Percentiles rank a stretch among this genome's conserved stretches.
These are phyloP conservation scores for Ceratobasidium sp. DNA, from an alignment of 1,284 basidiomycete genomes.

Conservation along the genomic window DNA sequence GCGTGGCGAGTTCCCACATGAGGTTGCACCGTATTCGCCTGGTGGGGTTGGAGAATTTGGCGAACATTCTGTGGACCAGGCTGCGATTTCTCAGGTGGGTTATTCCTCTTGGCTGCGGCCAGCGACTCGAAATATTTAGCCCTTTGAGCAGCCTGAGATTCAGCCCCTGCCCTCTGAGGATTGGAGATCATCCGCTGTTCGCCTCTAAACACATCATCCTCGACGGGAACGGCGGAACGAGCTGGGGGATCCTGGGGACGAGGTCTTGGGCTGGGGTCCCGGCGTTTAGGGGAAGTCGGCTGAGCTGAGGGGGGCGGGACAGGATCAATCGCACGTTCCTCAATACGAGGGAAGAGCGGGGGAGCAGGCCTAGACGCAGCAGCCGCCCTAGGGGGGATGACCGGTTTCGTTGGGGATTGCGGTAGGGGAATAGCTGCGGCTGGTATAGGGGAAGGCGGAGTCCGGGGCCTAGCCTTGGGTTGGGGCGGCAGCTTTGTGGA, in stretches of 20 bases:
- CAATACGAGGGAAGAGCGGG: conserved; percentile 9
- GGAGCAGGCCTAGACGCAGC: background rate
- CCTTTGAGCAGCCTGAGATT: conserved; percentile 29
- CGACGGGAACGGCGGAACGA: background rate
- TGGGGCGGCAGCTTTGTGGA: conserved; percentile 9
- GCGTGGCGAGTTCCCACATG: background rate
- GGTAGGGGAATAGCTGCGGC: background rate
- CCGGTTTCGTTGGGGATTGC: background rate
- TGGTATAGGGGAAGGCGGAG: background rate
- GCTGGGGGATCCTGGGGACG: background rate
- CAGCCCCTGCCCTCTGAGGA: background rate
- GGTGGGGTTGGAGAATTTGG: conserved; percentile 7
- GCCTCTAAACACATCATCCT: background rate
- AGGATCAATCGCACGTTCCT: too few relatives aligned
- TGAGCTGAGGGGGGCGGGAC: background rate
- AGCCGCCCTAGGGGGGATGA: background rate
- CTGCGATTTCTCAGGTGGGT: background rate
- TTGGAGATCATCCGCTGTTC: background rate
- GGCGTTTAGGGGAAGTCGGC: background rate
- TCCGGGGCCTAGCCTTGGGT: background rate
- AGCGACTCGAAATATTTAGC: conserved; percentile 34
- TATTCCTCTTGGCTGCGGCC: background rate
- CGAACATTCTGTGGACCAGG: background rate
- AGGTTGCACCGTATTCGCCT: background rate
- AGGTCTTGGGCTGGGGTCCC: conserved; percentile 17